Base-by-base conservation (phyloP, 2,329 filamentous ascomycete species). In the Hypomyces perniciosus region DNA sequence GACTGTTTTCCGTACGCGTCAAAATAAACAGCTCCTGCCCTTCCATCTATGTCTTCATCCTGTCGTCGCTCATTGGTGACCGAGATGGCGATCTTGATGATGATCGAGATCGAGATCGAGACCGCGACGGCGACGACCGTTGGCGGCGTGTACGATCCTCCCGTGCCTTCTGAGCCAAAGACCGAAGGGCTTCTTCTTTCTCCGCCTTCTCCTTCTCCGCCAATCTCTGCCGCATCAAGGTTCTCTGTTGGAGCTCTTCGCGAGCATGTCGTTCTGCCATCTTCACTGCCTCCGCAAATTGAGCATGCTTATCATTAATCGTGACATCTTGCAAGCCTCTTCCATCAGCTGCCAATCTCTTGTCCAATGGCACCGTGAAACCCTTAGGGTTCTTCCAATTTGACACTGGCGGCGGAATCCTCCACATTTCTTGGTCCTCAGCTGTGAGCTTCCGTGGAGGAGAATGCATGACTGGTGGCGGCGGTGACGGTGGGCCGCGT, bases 321-420 rank as follows among this genome's bases (percentile, higher is more conserved):
- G 90, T 86, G 39, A 96, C 84, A 65, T 99, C 93, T 68, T 96
- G 90, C 56, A 99, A 67, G 1, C 90, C 90, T 62, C 93, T 81
- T 9, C 93, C 93, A 67, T 97, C 92, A 7, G 93, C 92, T 13
- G 93, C 93, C 59, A 99, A 73, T 65, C 93, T 85, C 75, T 99
- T 99, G 68, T 99, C 93, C 46, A 99, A 70, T 0, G 93, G 90
- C 1, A 99, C 89, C 0, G 93, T 99, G 65, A 96, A 99, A 62
- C 93, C 93, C 73, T 97, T 97, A 1, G 92, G 89, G 68, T 99
- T 99, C 80, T 99, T 99, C 93, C 93, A 99, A 69, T 97, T 97
- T 20, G 89, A 95, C 2, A 99, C 85, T 0, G 92, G 88, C 2
- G 92, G 90, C 0, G 77, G 79, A 38, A 83, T 96, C 63, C 85